Base-by-base conservation (phyloP, 495 filamentous ascomycete genomes). In the Neurospora sp. region DNA sequence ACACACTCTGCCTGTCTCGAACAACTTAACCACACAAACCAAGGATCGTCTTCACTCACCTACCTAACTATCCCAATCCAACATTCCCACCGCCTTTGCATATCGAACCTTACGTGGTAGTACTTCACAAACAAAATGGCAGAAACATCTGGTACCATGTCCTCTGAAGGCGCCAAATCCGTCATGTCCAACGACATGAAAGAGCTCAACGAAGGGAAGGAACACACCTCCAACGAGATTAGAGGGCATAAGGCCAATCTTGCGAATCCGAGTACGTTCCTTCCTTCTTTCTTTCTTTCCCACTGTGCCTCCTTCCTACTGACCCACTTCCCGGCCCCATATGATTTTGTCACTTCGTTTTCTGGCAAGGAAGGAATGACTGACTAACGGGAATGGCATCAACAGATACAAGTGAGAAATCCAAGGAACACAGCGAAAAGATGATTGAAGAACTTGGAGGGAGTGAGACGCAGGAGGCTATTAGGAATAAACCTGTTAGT, bases 131-230 rank as follows among this genome's bases (percentile, higher is more conserved):
- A 8, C 40, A 53, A 41, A 7, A 73, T 70, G 11, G 16, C 27
- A 16, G 65, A 31, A 35, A 35, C 31, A 35, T 35, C 31, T 35
- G 4, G 31, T 35, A 35, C 31, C 4, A 35, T 35, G 31, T 35
- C 31, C n/a, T 82, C 81, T 8, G 75, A 79, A 27, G 79, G 80
- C 70, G 75, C 78, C n/a, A 82, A 79, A 39, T 83, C 81, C 5
- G 75, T 74, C 72, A 74, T 83, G 71, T 82, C 80, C 46, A 76
- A 78, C 68, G 80, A 83, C 79, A 82, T 83, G 81, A 70, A 81
- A 74, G 81, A 83, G 75, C 72, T 83, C 41, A 73, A 10, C 38
- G 68, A 80, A 68, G 80, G 81, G 59, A 80, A 76, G 76, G 80
- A 83, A 72, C 69, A 77, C n/a, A 79, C 76, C 8, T 76, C 77